Evolutionary conservation across 805 yeast species (phyloP).

Genomic region (Lipomyces chichibuensis): DNA sequence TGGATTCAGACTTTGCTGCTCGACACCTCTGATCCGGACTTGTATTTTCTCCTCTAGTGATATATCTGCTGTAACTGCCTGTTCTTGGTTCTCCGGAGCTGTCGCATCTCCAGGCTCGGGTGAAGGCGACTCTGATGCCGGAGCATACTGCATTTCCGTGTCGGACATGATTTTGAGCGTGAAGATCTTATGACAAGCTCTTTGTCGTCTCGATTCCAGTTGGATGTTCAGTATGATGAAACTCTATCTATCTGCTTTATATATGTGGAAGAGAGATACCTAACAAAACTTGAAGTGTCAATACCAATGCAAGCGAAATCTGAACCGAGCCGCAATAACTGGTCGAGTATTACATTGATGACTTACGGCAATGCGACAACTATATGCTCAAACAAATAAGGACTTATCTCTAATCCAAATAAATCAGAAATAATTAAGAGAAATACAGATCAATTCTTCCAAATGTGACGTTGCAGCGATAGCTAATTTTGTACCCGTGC

Average conservation of each 20-base stretch:
- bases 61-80: neutral
- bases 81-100: neutral
- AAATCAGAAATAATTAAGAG: neutral
- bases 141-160: constrained; percentile 5
- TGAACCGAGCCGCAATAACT: neutral
- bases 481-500: no score
- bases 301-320: neutral
- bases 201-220: neutral
- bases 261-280: neutral
- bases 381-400: neutral
- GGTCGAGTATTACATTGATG: neutral
- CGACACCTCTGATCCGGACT: constrained; percentile 10
- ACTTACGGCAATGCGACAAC: neutral
- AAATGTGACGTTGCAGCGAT: no score
- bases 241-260: neutral
- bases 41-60: constrained; percentile 11
- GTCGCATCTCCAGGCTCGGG: neutral
- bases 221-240: neutral
- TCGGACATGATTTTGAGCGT: neutral
- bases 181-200: neutral
- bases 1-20: constrained; percentile 2
- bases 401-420: neutral
- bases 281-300: neutral
- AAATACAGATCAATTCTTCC: neutral
- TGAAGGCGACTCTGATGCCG: constrained; percentile 3